These are phyloP conservation scores for Neurospora sp. DNA, from an alignment of 495 filamentous ascomycete genomes.

Conservation along the genomic window DNA sequence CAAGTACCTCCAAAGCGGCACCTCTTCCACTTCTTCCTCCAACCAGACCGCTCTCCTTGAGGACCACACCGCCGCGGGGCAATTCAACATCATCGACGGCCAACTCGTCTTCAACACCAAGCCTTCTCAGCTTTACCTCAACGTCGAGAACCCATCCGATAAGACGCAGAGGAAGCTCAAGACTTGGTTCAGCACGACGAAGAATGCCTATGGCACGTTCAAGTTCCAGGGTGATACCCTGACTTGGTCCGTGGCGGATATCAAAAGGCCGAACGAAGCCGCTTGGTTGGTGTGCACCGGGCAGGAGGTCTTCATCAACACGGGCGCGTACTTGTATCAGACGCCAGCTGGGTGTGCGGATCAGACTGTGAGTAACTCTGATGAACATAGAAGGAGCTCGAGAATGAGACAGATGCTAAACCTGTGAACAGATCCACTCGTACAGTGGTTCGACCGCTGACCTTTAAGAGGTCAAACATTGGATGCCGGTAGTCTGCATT, in stretches of 20 bases:
- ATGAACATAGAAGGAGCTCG: neutral
- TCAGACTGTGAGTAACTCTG: conserved; percentile 30
- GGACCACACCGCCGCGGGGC: conserved; percentile 33
- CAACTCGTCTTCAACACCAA: conserved; percentile 34
- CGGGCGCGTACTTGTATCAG: conserved; percentile 37
- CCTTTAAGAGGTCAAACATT: conserved; percentile 1
- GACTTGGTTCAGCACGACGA: conserved; percentile 17
- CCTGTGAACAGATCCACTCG: conserved; percentile 11
- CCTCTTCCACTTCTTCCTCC: conserved; percentile 18
- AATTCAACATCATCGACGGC: conserved; percentile 38
- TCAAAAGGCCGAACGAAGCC: conserved; percentile 33
- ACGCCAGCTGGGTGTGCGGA: conserved; percentile 41
- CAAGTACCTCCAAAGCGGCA: conserved; percentile 39
- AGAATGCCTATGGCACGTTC: conserved; percentile 41
- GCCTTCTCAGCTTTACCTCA: conserved; percentile 9
- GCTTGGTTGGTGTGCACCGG: conserved; percentile 40
- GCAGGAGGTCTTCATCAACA: conserved; percentile 36
- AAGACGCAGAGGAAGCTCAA: conserved; percentile 23
- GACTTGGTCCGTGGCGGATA: conserved; percentile 30
- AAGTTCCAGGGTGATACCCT: conserved; percentile 38
- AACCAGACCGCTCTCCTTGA: conserved; percentile 25
- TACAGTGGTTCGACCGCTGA: conserved; percentile 12
- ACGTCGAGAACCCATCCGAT: conserved; percentile 29
- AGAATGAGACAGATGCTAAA: conserved; percentile 1
- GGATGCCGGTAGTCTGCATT: neutral